phyloP scores from a whole-genome alignment of 116 monocot genomes.

The Trichopus zeylanicus region DNA sequence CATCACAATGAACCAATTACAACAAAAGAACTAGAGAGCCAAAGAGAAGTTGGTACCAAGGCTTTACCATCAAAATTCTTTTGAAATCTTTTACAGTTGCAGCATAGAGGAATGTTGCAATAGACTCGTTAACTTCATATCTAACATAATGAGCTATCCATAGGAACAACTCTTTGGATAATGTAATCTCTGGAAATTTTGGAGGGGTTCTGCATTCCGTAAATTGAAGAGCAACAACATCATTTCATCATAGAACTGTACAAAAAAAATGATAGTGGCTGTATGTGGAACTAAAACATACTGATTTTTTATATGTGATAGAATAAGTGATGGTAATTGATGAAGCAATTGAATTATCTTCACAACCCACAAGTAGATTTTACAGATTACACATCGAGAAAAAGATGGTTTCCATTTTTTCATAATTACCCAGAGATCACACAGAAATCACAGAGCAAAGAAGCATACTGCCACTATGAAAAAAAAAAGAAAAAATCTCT shows the following conservation, averaged over 20 bases:
- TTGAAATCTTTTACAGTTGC: conserved; percentile 66
- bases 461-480: too few species aligned
- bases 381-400: too few species aligned
- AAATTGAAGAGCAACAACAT: not conserved
- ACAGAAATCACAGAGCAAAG: too few species aligned
- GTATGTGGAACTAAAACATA: too few species aligned
- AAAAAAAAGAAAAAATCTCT: too few species aligned
- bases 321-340: too few species aligned
- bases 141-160: conserved; percentile 21
- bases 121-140: conserved; percentile 45
- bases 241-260: not conserved
- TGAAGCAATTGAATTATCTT: not conserved
- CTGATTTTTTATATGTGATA: too few species aligned
- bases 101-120: conserved; percentile 34
- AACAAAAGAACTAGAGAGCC: not conserved
- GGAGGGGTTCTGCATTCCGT: conserved; percentile 32
- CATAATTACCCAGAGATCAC: too few species aligned
- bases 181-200: conserved; percentile 45
- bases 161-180: conserved; percentile 44
- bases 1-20: not conserved
- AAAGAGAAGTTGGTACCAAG: not conserved
- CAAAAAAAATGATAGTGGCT: not conserved
- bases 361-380: not conserved
- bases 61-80: conserved; percentile 27
- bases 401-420: too few species aligned